Base-by-base conservation (phyloP, 495 filamentous ascomycete genomes). In the Oidiodendron maius region DNA sequence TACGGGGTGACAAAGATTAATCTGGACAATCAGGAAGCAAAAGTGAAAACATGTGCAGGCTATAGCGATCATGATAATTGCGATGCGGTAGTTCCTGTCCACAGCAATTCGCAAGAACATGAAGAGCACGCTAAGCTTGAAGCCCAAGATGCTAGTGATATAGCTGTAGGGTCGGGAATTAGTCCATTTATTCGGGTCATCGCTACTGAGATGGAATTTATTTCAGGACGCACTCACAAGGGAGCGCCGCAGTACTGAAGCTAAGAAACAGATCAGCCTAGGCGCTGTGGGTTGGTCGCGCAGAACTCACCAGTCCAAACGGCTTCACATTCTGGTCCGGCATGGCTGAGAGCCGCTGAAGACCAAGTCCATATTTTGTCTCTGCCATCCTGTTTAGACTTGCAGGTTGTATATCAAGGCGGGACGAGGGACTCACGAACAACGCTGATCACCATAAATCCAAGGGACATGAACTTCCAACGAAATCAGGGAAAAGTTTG, bases 21-120 rank as follows among this genome's bases (percentile, higher is more conserved):
- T 38, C 26, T 71, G 69, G 13, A 71, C 68, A 25, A 75, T 72
- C 60, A 82, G 70, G 55, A 83, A 77, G 61, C 77, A 73, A 46
- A 82, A 75, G 46, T 90, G 85, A 84, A 91, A 86, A 64, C 71
- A 78, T 1, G 79, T 87, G 50, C 61, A 65, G 2, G 61, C 48
- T 3, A 65, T 52, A 39, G 70, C 64, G 24, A 69, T 56, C 9
- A 35, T 54, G 24, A 65, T 59, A 2, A 70, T 62, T 1, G 57
- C 48, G 12, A 59, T 46, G 18, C 65, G 61, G 55, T 75, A 76
- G 17, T 46, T 38, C 15, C 64, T 61, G 22, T 67, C 59, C 5
- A 72, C 69, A 0, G 69, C 64, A 44, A 77, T 72, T 23, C 75
- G 71, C 4, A 72, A 57, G 48, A 78, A 78, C 3, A 69, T 72